A percentile compares a stretch with the other conserved stretches of the same genome.
phyloP scores from a whole-genome alignment of 345 rosid genomes.

The Noccaea caerulescens region DNA sequence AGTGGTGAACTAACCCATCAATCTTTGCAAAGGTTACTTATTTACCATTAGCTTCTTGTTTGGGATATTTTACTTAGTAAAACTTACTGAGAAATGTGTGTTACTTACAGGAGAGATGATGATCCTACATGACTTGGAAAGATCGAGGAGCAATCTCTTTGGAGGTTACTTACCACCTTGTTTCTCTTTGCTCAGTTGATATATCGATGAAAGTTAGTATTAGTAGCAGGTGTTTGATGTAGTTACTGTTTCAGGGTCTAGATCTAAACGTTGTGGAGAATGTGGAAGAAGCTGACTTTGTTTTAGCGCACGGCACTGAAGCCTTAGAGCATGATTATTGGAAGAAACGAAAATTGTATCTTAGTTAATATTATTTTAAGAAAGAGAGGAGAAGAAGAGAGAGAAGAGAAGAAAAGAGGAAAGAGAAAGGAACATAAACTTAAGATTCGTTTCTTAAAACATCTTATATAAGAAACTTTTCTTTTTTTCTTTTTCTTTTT shows the following conservation, averaged over 20 bases:
- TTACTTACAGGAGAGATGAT: constrained; percentile 78
- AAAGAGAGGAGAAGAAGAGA: too few relatives aligned
- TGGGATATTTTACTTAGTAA: not conserved
- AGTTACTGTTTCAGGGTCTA: constrained; percentile 59
- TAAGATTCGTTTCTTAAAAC: too few relatives aligned
- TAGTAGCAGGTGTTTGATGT: constrained; percentile 20
- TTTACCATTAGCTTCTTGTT: not conserved
- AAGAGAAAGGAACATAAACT: too few relatives aligned
- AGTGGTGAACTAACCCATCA: constrained; percentile 93
- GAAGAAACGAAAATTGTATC: too few relatives aligned
- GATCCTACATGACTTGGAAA: constrained; percentile 88
- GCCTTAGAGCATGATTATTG: too few relatives aligned
- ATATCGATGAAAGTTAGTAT: not conserved
- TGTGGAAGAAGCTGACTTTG: constrained; percentile 84
- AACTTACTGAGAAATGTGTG: constrained; percentile 10
- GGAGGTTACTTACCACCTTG: constrained; percentile 58
- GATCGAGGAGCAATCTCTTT: constrained; percentile 93
- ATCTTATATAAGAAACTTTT: too few relatives aligned
- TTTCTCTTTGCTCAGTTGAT: constrained; percentile 11
- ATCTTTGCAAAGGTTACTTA: constrained; percentile 64
- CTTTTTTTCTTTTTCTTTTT: too few relatives aligned
- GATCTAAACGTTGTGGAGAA: constrained; percentile 72
- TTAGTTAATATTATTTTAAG: too few relatives aligned
- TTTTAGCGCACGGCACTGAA: constrained; percentile 89
- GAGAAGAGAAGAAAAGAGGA: too few relatives aligned